Base-by-base conservation (phyloP, 1,139 yeast genomes). In the Protomyces gravidus region DNA sequence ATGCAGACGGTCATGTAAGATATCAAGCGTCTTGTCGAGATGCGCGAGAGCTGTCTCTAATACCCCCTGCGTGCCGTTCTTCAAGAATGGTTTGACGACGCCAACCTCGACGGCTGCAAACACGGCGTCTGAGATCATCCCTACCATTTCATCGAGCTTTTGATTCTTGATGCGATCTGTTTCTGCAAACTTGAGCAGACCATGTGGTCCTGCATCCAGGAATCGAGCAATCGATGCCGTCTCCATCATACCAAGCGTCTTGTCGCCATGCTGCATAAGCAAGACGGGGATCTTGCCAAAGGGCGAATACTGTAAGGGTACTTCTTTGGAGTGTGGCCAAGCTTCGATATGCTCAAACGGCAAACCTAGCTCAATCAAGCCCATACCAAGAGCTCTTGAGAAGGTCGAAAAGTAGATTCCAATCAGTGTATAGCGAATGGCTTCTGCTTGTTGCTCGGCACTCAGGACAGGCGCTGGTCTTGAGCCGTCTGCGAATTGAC, bases 401-500 rank as follows among this genome's bases (percentile, higher is more conserved):
- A 45, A 53, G 21, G 58, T 53, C 19, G 51, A 45, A 39, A 53
- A 53, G 11, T 50, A 51, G 2, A 46, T 53, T 4, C 58, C 58
- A 30, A 53, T 33, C 11, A 53, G 47, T 2, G 58, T 53, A 30
- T 46, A 53, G 26, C 48, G 36, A 23, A 53, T 45, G 11, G 51
- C 50, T 27, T 45, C 51, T 15, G 48, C 30, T 4, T 30, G 46
- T 11, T 45, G 17, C 36, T 45, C 45, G 7, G 27, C 40, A 13
- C 51, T 50, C 4, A 53, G 28, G 13, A 30, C 42, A 11, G 33
- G 51, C 15, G 49, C 58, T 2, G 58, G 58, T n/a, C 58, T 32
- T 5, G 50, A 40, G 7, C 58, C 58, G 25, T 53, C 58, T 25
- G 58, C 58, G 17, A 53, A 53, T 36, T 53, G 58, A 23, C 58